Conservation (phyloP, 148 eudicot species). For the Camellia lanceoleosa region DNA sequence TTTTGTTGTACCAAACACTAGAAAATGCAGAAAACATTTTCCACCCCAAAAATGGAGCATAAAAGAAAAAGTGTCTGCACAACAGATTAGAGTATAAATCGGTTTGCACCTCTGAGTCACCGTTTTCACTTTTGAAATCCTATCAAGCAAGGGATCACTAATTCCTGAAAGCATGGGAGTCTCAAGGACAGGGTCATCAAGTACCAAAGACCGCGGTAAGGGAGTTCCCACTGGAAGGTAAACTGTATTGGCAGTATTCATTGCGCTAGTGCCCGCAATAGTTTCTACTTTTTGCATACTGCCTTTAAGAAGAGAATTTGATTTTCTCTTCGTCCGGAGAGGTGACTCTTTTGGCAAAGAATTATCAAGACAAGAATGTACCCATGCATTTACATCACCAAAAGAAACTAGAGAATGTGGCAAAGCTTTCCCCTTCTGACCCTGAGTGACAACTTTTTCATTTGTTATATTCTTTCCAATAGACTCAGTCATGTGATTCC, state of each 20-base stretch:
- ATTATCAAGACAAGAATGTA: background rate
- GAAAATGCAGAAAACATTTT: too few species aligned
- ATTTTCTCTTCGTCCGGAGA: background rate
- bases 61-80: background rate
- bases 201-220: background rate
- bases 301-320: background rate
- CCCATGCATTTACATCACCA: background rate
- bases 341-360: background rate
- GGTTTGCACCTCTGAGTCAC: slow-evolving; percentile 3
- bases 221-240: background rate
- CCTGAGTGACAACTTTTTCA: background rate
- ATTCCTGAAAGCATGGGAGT: background rate
- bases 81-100: background rate
- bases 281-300: slow-evolving; percentile 8
- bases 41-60: too few species aligned
- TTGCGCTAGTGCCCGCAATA: background rate
- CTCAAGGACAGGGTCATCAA: background rate
- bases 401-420: slow-evolving; percentile 12
- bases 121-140: background rate
- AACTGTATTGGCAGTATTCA: background rate
- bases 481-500: background rate
- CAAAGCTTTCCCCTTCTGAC: slow-evolving; percentile 3
- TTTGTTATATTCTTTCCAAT: background rate
- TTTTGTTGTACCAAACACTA: too few species aligned
- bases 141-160: background rate